Conservation (phyloP, 805 yeast species). For the Candida sphagnicola region DNA sequence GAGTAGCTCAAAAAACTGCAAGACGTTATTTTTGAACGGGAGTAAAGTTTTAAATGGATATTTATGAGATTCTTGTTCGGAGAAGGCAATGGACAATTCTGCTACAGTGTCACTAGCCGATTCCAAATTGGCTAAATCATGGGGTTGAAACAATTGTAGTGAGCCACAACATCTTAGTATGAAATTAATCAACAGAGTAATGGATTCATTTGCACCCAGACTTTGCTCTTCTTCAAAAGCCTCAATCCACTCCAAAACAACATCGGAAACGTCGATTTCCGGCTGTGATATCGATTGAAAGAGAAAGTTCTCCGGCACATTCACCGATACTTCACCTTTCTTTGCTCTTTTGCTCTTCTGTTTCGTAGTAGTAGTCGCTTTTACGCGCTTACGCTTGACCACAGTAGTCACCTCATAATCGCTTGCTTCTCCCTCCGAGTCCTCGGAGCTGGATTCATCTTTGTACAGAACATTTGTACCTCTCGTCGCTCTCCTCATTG, state of each 20-base stretch:
- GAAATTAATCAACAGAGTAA: constrained; percentile 64
- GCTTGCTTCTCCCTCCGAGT: constrained; percentile 8
- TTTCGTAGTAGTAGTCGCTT: constrained; percentile 4
- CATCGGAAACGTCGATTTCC: constrained; percentile 26
- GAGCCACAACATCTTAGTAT: constrained; percentile 72
- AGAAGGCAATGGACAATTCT: constrained; percentile 64
- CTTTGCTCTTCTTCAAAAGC: constrained; percentile 19
- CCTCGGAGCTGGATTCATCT: constrained; percentile 10
- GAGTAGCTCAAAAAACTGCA: constrained; percentile 52
- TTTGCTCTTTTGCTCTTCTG: constrained; percentile 5
- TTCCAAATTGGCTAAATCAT: constrained; percentile 69
- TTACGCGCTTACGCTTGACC: constrained; percentile 5
- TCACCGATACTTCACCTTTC: constrained; percentile 11
- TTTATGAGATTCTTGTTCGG: constrained; percentile 60
- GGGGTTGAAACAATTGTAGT: constrained; percentile 59
- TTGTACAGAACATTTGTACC: constrained; percentile 7
- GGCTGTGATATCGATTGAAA: constrained; percentile 27
- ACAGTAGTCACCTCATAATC: constrained; percentile 11
- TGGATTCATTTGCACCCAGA: constrained; percentile 33
- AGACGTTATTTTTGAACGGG: constrained; percentile 50
- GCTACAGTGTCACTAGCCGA: constrained; percentile 69
- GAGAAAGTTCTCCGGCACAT: constrained; percentile 27
- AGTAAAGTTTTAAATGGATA: constrained; percentile 54
- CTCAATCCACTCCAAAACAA: constrained; percentile 39
- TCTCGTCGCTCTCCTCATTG: neutral